Evolutionary conservation across 179 eudicot genomes (phyloP), one percentile per base, ranked within the genome.

Genomic region (Corrigiola litoralis): DNA sequence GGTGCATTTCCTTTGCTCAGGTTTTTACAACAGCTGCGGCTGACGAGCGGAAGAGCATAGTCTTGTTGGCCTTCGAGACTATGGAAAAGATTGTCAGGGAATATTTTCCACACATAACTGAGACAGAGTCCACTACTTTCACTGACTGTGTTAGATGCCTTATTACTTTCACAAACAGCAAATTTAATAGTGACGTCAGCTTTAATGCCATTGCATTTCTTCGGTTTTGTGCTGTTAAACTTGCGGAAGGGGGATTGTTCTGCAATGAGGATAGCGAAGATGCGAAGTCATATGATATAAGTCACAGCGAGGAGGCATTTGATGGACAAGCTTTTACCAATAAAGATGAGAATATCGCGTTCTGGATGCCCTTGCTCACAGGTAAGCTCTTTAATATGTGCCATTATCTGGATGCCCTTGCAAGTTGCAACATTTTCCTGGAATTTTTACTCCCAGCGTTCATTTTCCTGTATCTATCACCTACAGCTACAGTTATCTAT

Each of bases 51-150:
- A 94, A 91, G 84, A 91, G 85, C 68, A 75, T 94, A 37, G 97
- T 90, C 54, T 79, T 86, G 79, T 75, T 94, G 82, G 97, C 99
- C 58, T 94, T 94, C 68, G 85, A 94, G 79, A 94, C 99, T 17
- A 90, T 94, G 96, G 99, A 94, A 74, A 94, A 91, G 61, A 87
- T 94, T 67, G 99, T 94, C 47, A 86, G 97, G 46, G 99, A 94
- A 75, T 94, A 88, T 72, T 88, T 94, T 60, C 95, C 95, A 37
- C 77, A 85, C 80, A 94, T 91, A 71, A 90, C 99, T 23, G 99
- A 94, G 87, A 91, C 96, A 1, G 99, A 94, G 70, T 72, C 97
- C 0, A 77, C 79, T 70, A 88, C 92, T 68, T 88, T 94, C 72
- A 94, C 97, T 6, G 97, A 94, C 76, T 94, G 99, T 57, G 97